These are phyloP conservation scores for Saposhnikovia divaricata DNA, from an alignment of 129 eudicot species.

Conservation along the genomic window DNA sequence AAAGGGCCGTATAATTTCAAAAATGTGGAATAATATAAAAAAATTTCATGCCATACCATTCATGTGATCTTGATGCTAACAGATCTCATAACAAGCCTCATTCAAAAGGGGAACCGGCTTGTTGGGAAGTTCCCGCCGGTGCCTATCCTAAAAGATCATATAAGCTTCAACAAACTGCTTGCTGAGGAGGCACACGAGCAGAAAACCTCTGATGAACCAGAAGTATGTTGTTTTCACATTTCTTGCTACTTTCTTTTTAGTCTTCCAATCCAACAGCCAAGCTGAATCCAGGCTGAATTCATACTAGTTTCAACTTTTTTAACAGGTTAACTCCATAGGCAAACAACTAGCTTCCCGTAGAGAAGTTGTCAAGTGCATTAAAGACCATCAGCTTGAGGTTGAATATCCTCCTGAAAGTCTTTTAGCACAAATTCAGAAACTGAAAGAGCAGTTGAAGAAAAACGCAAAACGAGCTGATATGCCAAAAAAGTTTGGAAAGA, in stretches of 20 bases:
- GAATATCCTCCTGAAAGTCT: slow-evolving; percentile 12
- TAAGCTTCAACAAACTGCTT: too few relatives aligned
- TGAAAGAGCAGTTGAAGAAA: not conserved
- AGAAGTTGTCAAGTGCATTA: slow-evolving; percentile 12
- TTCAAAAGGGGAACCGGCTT: too few relatives aligned
- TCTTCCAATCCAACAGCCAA: not conserved
- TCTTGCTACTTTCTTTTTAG: not conserved
- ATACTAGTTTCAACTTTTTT: not conserved
- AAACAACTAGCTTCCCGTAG: slow-evolving; percentile 3
- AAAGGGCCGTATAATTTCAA: too few relatives aligned
- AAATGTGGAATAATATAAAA: not conserved
- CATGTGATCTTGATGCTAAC: not conserved
- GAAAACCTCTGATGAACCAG: too few relatives aligned
- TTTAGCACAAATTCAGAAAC: not conserved
- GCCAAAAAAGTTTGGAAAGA: not conserved
- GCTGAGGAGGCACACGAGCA: too few relatives aligned
- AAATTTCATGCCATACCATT: not conserved
- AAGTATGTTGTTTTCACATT: not conserved
- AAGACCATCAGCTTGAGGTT: slow-evolving; percentile 8
- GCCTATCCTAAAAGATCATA: too few relatives aligned
- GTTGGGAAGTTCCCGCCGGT: too few relatives aligned
- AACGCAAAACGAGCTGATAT: not conserved
- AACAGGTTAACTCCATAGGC: not conserved
- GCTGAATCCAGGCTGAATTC: too few relatives aligned
- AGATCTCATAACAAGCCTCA: slow-evolving; percentile 7